A percentile compares a stretch with the other conserved stretches of the same genome.
These are phyloP conservation scores for Penicillium sp. DNA, from an alignment of 2,329 filamentous ascomycete species.

Conservation along the genomic window DNA sequence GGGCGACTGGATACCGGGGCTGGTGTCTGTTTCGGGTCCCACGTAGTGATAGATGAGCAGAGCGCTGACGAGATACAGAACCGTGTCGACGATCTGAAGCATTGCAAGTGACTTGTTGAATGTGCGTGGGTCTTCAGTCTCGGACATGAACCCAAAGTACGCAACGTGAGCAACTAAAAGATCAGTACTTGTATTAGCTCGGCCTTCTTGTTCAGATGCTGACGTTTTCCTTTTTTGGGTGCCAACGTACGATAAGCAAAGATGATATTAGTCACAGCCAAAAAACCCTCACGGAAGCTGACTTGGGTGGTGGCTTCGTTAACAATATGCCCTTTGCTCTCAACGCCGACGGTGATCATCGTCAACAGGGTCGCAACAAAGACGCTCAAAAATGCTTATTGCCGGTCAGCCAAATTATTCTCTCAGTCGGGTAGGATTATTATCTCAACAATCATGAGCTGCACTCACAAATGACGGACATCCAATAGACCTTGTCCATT, in stretches of 20 bases:
- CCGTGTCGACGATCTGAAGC: conserved; percentile 59
- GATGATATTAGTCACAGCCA: conserved; percentile 65
- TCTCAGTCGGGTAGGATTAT: background rate
- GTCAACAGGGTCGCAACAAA: conserved; percentile 62
- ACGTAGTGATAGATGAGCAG: conserved; percentile 67
- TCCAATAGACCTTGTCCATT: conserved; percentile 59
- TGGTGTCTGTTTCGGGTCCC: conserved; percentile 44
- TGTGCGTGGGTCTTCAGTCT: conserved; percentile 60
- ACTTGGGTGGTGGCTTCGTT: conserved; percentile 41
- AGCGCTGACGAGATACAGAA: conserved; percentile 65
- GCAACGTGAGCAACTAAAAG: conserved; percentile 56
- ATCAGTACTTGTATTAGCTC: background rate
- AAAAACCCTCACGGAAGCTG: conserved; percentile 56
- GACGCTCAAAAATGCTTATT: conserved; percentile 61
- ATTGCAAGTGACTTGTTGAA: conserved; percentile 63
- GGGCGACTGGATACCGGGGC: conserved; percentile 55
- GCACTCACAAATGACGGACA: conserved; percentile 56
- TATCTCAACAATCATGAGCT: background rate
- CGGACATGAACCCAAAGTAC: conserved; percentile 65
- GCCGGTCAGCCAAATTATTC: background rate
- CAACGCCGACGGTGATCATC: conserved; percentile 63
- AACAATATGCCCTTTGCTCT: conserved; percentile 40
- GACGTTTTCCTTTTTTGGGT: background rate
- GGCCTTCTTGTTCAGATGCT: background rate
- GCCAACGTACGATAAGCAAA: conserved; percentile 59